Base-by-base conservation (phyloP, 179 eudicot genomes). In the Gypsophila paniculata region DNA sequence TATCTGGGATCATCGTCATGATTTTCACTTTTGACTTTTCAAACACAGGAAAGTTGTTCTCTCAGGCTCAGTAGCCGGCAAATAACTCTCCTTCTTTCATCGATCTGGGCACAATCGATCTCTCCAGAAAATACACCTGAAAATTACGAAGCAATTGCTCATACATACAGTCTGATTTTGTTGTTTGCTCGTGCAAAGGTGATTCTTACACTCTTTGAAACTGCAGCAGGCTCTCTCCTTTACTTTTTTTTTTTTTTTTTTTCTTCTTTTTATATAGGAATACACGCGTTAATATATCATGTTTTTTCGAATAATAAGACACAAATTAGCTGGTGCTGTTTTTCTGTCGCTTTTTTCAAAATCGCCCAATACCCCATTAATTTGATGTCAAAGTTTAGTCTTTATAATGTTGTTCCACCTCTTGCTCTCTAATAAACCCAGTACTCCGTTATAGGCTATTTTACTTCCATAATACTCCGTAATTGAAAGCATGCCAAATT, bases 121-220 rank as follows among this genome's bases (percentile, higher is more conserved):
- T 93, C 93, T 36, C 85, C 97, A 34, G 88, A 75, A 79, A 95
- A 93, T 83, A 66, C 75, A 70, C 99, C 99, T 53, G 87, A 85
- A 82, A 91, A 93, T 69, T 95, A 80, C 80, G 99, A 90, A 83
- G 99, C 98, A 69, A 90, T 95, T 72, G 90, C 99, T 72, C 99
- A 95, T 82, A 90, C 99, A 17, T 95, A 87, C 88, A 93, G 99
- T 77, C 76, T 95, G 77, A 94, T 95, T 70, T 74, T 90, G 85
- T 74, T 95, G 63, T 95, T 87, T 74, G 84, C 99, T 78, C 90
- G 90, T 65, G 87, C 83, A 70, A 95, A 93, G 98, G 99, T 95
- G 80, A 69, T 77, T 34, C 49, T 9, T 74, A 11, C 46, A 17
- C 52, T 19, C 18, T 55, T 55, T 13, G n/a, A 4, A 70, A 62